Evolutionary conservation across 2,329 filamentous ascomycete genomes (phyloP).

Genomic region (Penicillium verrucosum): DNA sequence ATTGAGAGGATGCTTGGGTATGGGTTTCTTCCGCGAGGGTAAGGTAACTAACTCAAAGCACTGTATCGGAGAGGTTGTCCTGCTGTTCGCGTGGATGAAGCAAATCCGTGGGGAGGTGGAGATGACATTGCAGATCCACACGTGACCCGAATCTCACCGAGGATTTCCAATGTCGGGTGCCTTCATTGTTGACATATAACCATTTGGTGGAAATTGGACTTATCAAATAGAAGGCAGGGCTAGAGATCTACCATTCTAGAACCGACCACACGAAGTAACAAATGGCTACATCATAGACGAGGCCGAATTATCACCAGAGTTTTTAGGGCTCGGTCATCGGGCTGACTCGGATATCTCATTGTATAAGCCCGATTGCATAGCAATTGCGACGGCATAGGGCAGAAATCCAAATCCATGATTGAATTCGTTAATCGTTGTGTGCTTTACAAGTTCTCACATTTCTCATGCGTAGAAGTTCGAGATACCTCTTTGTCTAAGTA

Average conservation of each 20-base stretch:
- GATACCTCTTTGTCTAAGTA: neutral
- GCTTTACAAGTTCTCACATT: neutral
- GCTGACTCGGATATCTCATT: neutral
- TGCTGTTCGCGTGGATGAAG: neutral
- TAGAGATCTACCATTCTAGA: no score
- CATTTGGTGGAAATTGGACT: neutral
- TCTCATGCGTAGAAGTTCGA: neutral
- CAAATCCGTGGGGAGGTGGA: conserved; percentile 7
- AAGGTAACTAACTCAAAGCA: neutral
- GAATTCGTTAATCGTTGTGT: fast-evolving
- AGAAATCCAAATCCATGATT: conserved; percentile 28
- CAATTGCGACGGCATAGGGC: conserved; percentile 22
- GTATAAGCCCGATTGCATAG: neutral
- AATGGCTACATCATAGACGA: neutral
- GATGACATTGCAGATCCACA: neutral
- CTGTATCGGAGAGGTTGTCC: neutral
- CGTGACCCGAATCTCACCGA: neutral
- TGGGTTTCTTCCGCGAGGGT: neutral
- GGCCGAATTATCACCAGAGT: neutral
- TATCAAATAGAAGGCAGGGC: no score
- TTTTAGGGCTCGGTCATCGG: neutral
- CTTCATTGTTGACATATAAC: neutral
- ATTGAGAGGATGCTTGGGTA: neutral
- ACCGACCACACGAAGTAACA: neutral
- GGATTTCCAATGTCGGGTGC: neutral